A percentile compares a stretch with the other conserved stretches of the same genome.
These are phyloP conservation scores for Ganoderma meredithae DNA, from an alignment of 1,284 basidiomycete species.

Conservation along the genomic window DNA sequence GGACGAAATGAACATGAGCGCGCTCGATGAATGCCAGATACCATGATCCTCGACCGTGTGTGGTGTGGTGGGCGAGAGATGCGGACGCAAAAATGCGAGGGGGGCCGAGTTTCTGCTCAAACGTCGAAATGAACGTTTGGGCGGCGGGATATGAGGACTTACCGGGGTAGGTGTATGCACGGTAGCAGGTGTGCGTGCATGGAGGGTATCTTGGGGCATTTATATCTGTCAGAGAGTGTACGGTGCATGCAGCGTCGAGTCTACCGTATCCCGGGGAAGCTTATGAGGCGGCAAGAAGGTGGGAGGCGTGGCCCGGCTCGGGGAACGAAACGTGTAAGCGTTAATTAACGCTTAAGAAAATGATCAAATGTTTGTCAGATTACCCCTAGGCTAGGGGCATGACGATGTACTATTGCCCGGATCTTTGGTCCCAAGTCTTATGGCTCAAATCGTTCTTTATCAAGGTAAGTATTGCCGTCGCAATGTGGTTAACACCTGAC, in stretches of 20 bases:
- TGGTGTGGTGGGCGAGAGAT: background rate
- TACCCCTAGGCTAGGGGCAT: background rate
- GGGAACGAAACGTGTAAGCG: background rate
- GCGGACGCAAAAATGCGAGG: background rate
- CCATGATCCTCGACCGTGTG: background rate
- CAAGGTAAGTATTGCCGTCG: too few relatives aligned
- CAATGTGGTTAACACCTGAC: too few relatives aligned
- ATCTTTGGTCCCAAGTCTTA: too few relatives aligned
- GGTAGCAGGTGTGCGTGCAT: conserved; percentile 6
- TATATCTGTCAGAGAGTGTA: background rate
- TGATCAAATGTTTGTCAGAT: background rate
- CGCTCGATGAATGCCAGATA: background rate
- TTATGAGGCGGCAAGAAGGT: background rate
- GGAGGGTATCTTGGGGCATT: conserved; percentile 10
- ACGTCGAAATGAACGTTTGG: background rate
- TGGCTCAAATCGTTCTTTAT: too few relatives aligned
- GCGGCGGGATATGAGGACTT: conserved; percentile 7
- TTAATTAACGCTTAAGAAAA: background rate
- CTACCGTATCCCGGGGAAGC: background rate
- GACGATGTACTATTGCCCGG: background rate
- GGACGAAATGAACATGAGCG: background rate
- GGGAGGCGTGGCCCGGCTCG: background rate
- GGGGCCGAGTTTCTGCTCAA: background rate
- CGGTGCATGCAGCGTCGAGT: background rate
- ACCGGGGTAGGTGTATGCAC: conserved; percentile 11